Base-by-base conservation (phyloP, 78 protist genomes). In the Pigoraptor vietnamica region DNA sequence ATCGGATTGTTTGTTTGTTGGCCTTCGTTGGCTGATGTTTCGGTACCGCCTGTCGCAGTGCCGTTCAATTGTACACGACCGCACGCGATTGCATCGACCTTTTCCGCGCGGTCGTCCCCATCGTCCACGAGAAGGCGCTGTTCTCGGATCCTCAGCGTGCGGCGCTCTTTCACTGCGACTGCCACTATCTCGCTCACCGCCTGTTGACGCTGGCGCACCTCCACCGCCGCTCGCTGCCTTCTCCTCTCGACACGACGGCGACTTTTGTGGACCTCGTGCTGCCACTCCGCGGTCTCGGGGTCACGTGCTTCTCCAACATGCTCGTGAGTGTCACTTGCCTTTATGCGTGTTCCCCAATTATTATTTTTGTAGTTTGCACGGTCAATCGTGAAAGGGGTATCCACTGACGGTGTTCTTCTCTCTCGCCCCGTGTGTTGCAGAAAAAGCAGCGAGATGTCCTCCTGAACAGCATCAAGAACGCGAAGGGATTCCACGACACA, bases 101-200 rank as follows among this genome's bases (percentile, higher is more conserved):
- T 23, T 87, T 39, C 67, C 90, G 90, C 35, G 67, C 90, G 90
- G 48, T 37, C 1, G 90, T 87, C 34, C 90, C 90, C 29, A 25
- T 32, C 23, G 32, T 32, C 37, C 90, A 87, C 35, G 81, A 1
- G 0, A 0, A 37, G 36, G 33, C 56, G 37, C 0, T 87, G 1
- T 36, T 29, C 33, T 0, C 55, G 0, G 48, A 32, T 1, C 89
- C 89, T 24, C 39, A 23, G 40, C 89, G 19, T 0, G 39, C 34
- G n/a, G 33, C 33, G 39, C 89, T 86, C 89, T 86, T 86, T 25
- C 6, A 37, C 40, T 10, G 14, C 55, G 89, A 86, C 89, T 86
- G 89, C 89, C 39, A 32, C 23, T 86, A 37, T 23, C 34, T 86
- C 32, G 89, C 89, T 24, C 89, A 86, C 10, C 89, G 33, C 32